Evolutionary conservation across 495 filamentous ascomycete genomes (phyloP).

Genomic region (Aspergillus leporis): DNA sequence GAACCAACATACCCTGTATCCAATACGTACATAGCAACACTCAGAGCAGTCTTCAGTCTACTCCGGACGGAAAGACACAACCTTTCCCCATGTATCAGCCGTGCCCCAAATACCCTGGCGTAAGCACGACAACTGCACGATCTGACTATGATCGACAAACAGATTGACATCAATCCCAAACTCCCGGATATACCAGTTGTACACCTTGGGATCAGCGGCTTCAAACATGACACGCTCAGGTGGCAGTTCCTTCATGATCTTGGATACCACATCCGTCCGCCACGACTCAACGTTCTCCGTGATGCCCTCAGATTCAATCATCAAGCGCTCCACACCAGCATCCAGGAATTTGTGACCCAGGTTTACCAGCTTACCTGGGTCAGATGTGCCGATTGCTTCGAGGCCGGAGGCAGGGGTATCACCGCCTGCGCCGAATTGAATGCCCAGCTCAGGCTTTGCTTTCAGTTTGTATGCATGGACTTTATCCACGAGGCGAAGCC

Average conservation of each 20-base stretch:
- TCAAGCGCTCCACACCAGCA: constrained; percentile 56
- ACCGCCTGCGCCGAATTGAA: constrained; percentile 62
- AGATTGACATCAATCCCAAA: constrained; percentile 62
- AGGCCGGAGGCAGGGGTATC: constrained; percentile 52
- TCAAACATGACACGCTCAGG: constrained; percentile 62
- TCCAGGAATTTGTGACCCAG: constrained; percentile 54
- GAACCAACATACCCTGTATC: no score
- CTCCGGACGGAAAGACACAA: constrained; percentile 48
- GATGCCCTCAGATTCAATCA: constrained; percentile 65
- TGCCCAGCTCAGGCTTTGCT: constrained; percentile 61
- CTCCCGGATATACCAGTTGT: constrained; percentile 60
- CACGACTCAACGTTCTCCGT: constrained; percentile 59
- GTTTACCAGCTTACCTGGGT: constrained; percentile 50
- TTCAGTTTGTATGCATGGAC: constrained; percentile 52
- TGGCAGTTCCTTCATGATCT: constrained; percentile 54
- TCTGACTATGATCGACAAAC: constrained; percentile 63
- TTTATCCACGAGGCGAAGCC: constrained; percentile 56
- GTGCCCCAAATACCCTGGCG: constrained; percentile 59
- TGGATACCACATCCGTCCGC: constrained; percentile 59
- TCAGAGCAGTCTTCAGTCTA: no score
- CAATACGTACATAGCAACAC: no score
- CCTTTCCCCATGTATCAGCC: constrained; percentile 58
- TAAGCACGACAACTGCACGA: constrained; percentile 56
- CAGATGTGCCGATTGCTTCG: constrained; percentile 53
- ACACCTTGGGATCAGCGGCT: constrained; percentile 58